These are phyloP conservation scores for Luzula sylvatica DNA, from an alignment of 176 grass and related monocot species.

Conservation along the genomic window DNA sequence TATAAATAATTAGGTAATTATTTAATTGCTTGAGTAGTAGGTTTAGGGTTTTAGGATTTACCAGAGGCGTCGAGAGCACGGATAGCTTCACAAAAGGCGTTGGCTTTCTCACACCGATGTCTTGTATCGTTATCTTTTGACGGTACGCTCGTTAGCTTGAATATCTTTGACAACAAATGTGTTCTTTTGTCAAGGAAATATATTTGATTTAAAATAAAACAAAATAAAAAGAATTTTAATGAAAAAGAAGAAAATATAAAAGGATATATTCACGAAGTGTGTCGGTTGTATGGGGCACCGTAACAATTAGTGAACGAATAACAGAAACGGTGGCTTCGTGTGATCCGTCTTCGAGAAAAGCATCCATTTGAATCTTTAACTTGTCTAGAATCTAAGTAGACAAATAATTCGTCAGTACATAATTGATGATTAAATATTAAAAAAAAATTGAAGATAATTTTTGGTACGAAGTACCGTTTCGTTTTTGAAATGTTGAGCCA, in stretches of 20 bases:
- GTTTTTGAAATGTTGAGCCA: conserved; percentile 96
- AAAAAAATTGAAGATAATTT: no score
- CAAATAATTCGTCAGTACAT: no score
- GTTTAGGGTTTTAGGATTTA: conserved; percentile 3
- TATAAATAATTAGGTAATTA: conserved; percentile 12
- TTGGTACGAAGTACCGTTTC: conserved; percentile 50
- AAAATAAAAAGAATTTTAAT: no score
- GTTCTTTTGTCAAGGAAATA: conserved; percentile 69
- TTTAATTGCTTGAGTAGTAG: no score
- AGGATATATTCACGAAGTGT: conserved; percentile 99
- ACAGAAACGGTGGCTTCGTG: conserved; percentile 88
- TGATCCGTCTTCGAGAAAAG: conserved; percentile 97
- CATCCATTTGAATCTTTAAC: conserved; percentile 95
- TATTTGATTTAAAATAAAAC: background rate
- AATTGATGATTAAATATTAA: background rate
- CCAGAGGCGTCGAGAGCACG: conserved; percentile 92
- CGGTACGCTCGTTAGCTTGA: conserved; percentile 49
- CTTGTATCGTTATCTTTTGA: conserved; percentile 44
- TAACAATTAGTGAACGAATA: conserved; percentile 63
- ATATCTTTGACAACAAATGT: conserved; percentile 96
- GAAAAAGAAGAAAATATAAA: conserved; percentile 15
- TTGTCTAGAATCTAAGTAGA: conserved; percentile 78
- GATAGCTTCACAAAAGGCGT: conserved; percentile 87
- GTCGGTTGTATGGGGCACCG: conserved; percentile 83
- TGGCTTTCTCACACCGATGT: conserved; percentile 48